Conservation (phyloP, 2,329 filamentous ascomycete genomes). For the Periconia sp. region DNA sequence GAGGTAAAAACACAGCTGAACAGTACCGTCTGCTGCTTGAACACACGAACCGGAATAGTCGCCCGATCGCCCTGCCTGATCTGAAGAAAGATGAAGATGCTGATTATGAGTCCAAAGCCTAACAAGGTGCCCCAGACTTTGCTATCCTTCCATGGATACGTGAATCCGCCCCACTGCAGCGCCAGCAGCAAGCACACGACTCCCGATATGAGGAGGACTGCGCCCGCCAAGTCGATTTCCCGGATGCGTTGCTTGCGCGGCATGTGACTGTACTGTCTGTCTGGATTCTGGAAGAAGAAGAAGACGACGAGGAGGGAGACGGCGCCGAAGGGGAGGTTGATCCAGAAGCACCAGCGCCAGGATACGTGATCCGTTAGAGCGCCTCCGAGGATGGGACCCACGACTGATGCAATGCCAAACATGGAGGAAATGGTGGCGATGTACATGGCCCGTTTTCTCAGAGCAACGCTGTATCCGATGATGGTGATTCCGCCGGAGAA, state of each 20-base stretch:
- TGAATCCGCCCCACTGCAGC: constrained; percentile 49
- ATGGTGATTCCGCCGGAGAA: constrained; percentile 61
- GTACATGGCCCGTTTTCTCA: constrained; percentile 52
- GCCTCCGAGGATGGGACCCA: constrained; percentile 52
- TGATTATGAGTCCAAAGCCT: constrained; percentile 54
- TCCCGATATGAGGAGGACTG: constrained; percentile 38
- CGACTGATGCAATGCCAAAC: constrained; percentile 48
- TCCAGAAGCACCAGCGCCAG: constrained; percentile 50
- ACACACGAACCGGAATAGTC: constrained; percentile 36
- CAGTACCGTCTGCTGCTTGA: constrained; percentile 45
- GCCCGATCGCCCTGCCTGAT: constrained; percentile 35
- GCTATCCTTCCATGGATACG: constrained; percentile 56
- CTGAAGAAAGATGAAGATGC: constrained; percentile 50
- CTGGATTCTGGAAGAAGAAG: constrained; percentile 40
- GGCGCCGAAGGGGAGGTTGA: constrained; percentile 54
- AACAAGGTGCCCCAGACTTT: constrained; percentile 58
- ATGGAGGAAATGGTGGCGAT: constrained; percentile 44
- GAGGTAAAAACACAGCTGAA: constrained; percentile 41
- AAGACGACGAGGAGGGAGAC: constrained; percentile 39
- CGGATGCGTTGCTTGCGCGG: constrained; percentile 41
- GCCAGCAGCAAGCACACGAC: constrained; percentile 42
- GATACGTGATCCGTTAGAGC: constrained; percentile 47
- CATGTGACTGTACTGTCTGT: constrained; percentile 34
- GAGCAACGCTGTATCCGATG: constrained; percentile 48
- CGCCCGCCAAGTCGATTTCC: constrained; percentile 45